phyloP scores from a whole-genome alignment of 2,329 filamentous ascomycete genomes.

The Mariannaea elegans region DNA sequence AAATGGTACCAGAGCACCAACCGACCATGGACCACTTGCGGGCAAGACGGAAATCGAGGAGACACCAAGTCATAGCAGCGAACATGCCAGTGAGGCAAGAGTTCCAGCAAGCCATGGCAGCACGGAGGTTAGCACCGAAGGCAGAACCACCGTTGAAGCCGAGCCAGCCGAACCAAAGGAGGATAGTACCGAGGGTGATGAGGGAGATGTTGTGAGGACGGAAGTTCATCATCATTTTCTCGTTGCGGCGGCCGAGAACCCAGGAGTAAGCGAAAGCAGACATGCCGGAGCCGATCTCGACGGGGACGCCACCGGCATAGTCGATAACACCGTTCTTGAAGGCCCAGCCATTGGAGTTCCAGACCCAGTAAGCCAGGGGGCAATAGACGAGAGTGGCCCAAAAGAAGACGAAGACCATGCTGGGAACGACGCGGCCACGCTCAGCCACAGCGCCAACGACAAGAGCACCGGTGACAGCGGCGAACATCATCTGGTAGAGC shows the following conservation, averaged over 20 bases:
- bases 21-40: constrained; percentile 90
- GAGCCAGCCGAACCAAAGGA: constrained; percentile 99
- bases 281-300: constrained; percentile 95
- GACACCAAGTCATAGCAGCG: constrained; percentile 89
- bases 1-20: constrained; percentile 77
- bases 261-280: constrained; percentile 94
- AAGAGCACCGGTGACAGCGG: constrained; percentile 89
- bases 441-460: constrained; percentile 92
- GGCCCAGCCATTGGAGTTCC: constrained; percentile 94
- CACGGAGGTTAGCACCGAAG: constrained; percentile 93
- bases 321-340: constrained; percentile 92
- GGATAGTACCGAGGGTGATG: constrained; percentile 92
- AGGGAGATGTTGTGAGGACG: constrained; percentile 98
- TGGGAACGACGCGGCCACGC: constrained; percentile 89
- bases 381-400: constrained; percentile 99
- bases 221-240: constrained; percentile 99
- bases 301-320: constrained; percentile 94
- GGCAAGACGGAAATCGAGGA: constrained; percentile 94
- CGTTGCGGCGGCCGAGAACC: constrained; percentile 94
- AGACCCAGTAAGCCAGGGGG: constrained; percentile 94
- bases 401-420: constrained; percentile 94
- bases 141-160: constrained; percentile 98
- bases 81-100: constrained; percentile 93
- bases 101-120: constrained; percentile 98
- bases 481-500: constrained; percentile 99